Base-by-base conservation (phyloP, 805 yeast species). In the Scheffersomyces stipitis region DNA sequence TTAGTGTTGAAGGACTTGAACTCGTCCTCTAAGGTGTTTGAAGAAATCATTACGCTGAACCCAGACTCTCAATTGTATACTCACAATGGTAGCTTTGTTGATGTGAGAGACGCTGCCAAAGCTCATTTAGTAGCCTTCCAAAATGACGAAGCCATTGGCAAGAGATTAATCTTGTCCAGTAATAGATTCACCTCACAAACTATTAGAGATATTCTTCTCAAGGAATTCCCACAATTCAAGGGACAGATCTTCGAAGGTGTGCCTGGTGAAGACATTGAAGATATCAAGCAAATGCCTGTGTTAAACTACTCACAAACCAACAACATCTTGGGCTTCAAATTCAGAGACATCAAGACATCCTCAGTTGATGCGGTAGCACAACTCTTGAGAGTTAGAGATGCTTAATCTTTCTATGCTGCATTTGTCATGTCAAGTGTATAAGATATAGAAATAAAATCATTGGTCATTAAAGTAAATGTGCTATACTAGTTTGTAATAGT, bases 321-420 rank as follows among this genome's bases (percentile, higher is more conserved):
- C 14, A 26, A 37, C 18, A 34, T 54, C 4, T 46, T 60, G 36
- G 58, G 56, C 2, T 50, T 51, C 38, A 41, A 44, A 18, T 48
- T 42, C 35, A 47, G 44, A 16, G 36, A 40, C 12, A 41, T 60
- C 36, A 49, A 54, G 41, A 36, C 45, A 15, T 42, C 56, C 9
- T 46, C 60, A 7, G 52, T 46, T 8, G 64, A 60, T 38, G 36
- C 60, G 3, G 45, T 52, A 17, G 35, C 44, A 13, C 66, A 60
- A 41, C 44, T 50, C 12, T 33, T 45, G 33, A 28, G 17, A 16
- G 38, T 35, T 23, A 35, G 34, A 26, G 24, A 23, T 5, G 18
- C 16, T 7, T 20, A 20, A 20, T 20, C n/a, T n/a, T n/a, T n/a
- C n/a, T n/a, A n/a, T n/a, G n/a, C n/a, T n/a, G n/a, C n/a, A n/a